phyloP scores from a whole-genome alignment of 768 basidiomycete genomes.

The Trametes coccinea region DNA sequence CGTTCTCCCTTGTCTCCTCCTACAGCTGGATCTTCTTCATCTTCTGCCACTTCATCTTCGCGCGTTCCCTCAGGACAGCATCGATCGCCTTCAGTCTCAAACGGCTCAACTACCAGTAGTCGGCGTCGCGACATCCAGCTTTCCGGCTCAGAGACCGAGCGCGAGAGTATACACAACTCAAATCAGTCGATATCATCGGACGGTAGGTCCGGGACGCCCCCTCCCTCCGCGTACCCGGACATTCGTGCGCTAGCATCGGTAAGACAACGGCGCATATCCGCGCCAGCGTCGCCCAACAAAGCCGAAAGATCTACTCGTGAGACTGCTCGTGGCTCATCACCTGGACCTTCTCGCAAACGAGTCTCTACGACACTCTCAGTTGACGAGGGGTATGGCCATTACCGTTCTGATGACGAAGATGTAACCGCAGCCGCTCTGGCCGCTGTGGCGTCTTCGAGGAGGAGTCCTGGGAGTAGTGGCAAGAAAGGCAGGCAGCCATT shows the following conservation, averaged over 20 bases:
- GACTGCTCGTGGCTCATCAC: conserved; percentile 36
- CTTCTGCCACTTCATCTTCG: conserved; percentile 32
- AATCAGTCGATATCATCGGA: conserved; percentile 36
- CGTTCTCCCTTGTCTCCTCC: conserved; percentile 39
- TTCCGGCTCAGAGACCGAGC: conserved; percentile 84
- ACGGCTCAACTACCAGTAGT: conserved; percentile 23
- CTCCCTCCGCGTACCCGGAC: conserved; percentile 31
- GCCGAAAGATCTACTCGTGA: conserved; percentile 20
- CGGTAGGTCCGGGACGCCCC: conserved; percentile 41
- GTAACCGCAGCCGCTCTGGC: conserved; percentile 60
- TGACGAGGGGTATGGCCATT: conserved; percentile 23
- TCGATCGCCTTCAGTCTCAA: conserved; percentile 35
- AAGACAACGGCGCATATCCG: conserved; percentile 49
- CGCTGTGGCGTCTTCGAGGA: conserved; percentile 57
- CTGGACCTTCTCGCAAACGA: conserved; percentile 45
- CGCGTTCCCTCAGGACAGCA: conserved; percentile 13
- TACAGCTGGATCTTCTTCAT: conserved; percentile 36
- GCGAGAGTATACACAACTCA: conserved; percentile 49
- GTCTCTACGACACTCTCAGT: conserved; percentile 38
- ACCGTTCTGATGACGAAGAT: conserved; percentile 36
- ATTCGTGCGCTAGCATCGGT: conserved; percentile 27
- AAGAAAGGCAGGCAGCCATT: conserved; percentile 49
- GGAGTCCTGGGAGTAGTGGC: conserved; percentile 43
- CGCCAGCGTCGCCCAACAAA: conserved; percentile 48
- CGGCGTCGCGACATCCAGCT: conserved; percentile 31